Percentiles rank a stretch among this genome's conserved stretches.
Evolutionary conservation across 495 filamentous ascomycete species (phyloP).

Genomic region (Pseudoneurospora amorphoporcata): DNA sequence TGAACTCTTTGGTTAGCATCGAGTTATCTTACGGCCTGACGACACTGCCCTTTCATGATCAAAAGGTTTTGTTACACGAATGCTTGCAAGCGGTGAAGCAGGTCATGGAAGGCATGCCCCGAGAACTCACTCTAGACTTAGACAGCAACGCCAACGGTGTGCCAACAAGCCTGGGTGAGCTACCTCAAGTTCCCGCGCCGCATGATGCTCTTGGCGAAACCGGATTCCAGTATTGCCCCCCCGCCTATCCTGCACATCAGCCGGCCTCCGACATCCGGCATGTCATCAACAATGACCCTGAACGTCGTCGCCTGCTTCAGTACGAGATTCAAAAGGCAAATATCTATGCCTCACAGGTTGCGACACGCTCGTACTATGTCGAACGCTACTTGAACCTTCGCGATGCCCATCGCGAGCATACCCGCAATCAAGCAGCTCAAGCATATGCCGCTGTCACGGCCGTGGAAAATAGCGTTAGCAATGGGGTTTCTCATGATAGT

Average conservation of each 20-base stretch:
- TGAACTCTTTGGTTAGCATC: conserved; percentile 54
- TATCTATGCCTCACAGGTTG: conserved; percentile 64
- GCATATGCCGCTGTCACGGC: conserved; percentile 3
- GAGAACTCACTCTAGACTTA: conserved; percentile 45
- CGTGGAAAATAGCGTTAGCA: conserved; percentile 14
- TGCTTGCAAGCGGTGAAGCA: conserved; percentile 51
- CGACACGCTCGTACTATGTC: conserved; percentile 67
- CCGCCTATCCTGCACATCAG: conserved; percentile 21
- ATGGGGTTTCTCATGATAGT: conserved; percentile 4
- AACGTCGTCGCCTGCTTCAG: conserved; percentile 48
- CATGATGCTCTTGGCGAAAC: conserved; percentile 5
- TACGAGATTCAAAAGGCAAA: conserved; percentile 80
- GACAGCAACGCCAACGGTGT: conserved; percentile 8
- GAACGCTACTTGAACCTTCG: conserved; percentile 67
- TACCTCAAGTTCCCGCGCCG: conserved; percentile 1
- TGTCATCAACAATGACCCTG: conserved; percentile 21
- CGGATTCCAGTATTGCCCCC: conserved; percentile 26
- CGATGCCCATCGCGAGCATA: conserved; percentile 38
- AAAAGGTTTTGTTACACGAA: conserved; percentile 52
- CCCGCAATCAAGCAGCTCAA: conserved; percentile 12
- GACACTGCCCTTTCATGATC: conserved; percentile 59
- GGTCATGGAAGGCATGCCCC: conserved; percentile 48
- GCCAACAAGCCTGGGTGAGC: neutral
- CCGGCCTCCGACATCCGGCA: conserved; percentile 29
- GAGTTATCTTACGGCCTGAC: conserved; percentile 66